Evolutionary conservation across 768 basidiomycete genomes (phyloP), one percentile per base, ranked within the genome.

Genomic region (Cystobasidium tubakii): DNA sequence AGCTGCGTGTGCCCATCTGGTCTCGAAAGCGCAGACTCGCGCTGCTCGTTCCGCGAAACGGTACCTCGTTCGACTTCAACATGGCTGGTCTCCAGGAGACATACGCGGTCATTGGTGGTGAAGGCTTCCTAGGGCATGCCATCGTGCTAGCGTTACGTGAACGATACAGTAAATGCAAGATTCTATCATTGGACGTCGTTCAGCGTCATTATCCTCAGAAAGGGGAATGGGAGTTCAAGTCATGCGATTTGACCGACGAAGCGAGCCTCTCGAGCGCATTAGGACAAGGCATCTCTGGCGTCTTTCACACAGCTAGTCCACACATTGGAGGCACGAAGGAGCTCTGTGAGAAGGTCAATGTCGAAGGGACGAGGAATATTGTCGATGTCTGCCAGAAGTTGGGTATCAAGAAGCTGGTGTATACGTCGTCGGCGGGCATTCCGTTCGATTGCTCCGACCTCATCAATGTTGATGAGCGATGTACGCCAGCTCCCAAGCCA

Each of bases 271-370:
- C 86, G 1, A 83, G 86, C 69, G 92, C 91, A 7, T 82, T 98
- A 72, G 89, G 89, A 84, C 90, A 90, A 65, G 55, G 85, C 81
- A 39, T 92, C 31, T 93, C 91, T 0, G 90, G 89, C 78, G 90
- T 98, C 75, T 91, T 99, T 75, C 96, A 99, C 81, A 97, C 94
- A 12, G 96, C 94, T 86, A 4, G 89, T 87, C 76, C 90, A 86
- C 17, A 85, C 13, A 62, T 74, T 57, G 75, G 75, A 84, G 65
- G 76, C 86, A 65, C 86, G 86, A 84, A 86, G 0, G 86, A 86
- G 1, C 80, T 97, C 12, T 96, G 90, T 83, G 88, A 86, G 82
- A 91, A 90, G 80, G 95, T 99, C 78, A 98, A 98, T 80, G 91
- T 98, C 3, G 87, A 91, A 44, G 95, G 93, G 7, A 95, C 93